Percentiles rank a stretch among this genome's conserved stretches.
Conservation (phyloP, 2,329 filamentous ascomycete genomes). For the Trichoderma sp. region DNA sequence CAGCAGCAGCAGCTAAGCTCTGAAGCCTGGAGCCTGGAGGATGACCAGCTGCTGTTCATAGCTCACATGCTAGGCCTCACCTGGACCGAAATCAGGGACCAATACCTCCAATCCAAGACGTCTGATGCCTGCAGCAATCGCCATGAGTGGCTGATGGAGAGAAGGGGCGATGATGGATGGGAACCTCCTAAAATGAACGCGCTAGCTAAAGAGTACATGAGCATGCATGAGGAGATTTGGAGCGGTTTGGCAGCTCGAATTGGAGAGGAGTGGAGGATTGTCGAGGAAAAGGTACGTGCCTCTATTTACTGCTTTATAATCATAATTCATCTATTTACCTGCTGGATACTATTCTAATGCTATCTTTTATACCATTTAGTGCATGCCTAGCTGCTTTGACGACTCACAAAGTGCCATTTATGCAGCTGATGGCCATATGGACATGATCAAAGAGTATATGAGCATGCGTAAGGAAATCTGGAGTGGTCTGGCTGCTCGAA, state of each 20-base stretch:
- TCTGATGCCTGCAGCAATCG: not conserved
- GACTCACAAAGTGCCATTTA: too few relatives aligned
- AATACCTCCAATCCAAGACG: not conserved
- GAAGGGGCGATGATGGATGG: not conserved
- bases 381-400: too few relatives aligned
- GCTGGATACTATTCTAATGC: too few relatives aligned
- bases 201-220: not conserved
- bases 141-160: not conserved
- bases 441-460: too few relatives aligned
- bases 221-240: not conserved
- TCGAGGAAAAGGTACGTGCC: too few relatives aligned
- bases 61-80: not conserved
- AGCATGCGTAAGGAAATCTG: not conserved
- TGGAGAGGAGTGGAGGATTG: too few relatives aligned
- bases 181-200: not conserved
- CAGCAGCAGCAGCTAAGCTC: not conserved
- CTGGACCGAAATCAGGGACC: not conserved
- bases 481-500: not conserved
- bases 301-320: too few relatives aligned
- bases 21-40: not conserved
- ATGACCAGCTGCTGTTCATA: not conserved
- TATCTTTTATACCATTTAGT: too few relatives aligned
- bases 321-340: too few relatives aligned
- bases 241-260: too few relatives aligned
- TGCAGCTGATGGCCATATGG: too few relatives aligned